Evolutionary conservation across 371 early-diverging fungal genomes (phyloP).

Genomic region (Syncephalastrum contaminatum): DNA sequence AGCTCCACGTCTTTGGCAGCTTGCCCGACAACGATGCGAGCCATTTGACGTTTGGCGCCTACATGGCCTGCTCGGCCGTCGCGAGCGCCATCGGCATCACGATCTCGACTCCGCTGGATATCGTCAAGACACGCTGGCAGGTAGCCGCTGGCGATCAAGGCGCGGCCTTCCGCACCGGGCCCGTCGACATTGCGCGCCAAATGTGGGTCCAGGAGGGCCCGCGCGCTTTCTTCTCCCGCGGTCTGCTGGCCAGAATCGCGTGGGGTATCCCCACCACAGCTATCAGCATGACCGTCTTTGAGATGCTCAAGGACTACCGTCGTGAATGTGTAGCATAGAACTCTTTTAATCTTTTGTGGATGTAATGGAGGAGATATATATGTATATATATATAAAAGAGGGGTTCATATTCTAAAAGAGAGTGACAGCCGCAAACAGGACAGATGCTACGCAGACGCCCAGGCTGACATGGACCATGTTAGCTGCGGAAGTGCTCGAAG

Average conservation of each 20-base stretch:
- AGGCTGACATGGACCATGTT: too few relatives aligned
- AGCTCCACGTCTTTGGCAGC: constrained; percentile 23
- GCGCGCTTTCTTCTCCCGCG: constrained; percentile 60
- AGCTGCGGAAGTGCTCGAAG: too few relatives aligned
- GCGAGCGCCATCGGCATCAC: constrained; percentile 60
- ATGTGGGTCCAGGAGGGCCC: constrained; percentile 68
- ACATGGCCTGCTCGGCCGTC: constrained; percentile 57
- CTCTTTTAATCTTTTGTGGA: background rate
- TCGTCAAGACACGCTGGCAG: constrained; percentile 86
- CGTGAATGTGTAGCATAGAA: background rate
- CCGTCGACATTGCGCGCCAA: constrained; percentile 42
- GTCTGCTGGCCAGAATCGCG: constrained; percentile 63
- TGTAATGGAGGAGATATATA: background rate
- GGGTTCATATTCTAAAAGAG: constrained; percentile 9
- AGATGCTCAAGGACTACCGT: constrained; percentile 59
- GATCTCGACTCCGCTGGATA: constrained; percentile 71
- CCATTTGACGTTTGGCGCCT: constrained; percentile 45
- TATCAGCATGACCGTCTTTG: constrained; percentile 76
- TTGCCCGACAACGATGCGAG: constrained; percentile 7
- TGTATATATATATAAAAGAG: background rate
- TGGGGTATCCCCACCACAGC: constrained; percentile 74
- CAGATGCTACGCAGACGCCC: background rate
- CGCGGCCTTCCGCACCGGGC: constrained; percentile 24
- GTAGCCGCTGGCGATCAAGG: constrained; percentile 48
- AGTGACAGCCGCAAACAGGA: constrained; percentile 6